A percentile compares a stretch with the other conserved stretches of the same genome.
phyloP scores from a whole-genome alignment of 2,329 filamentous ascomycete genomes.

The Fusarium brevicatenulatum region DNA sequence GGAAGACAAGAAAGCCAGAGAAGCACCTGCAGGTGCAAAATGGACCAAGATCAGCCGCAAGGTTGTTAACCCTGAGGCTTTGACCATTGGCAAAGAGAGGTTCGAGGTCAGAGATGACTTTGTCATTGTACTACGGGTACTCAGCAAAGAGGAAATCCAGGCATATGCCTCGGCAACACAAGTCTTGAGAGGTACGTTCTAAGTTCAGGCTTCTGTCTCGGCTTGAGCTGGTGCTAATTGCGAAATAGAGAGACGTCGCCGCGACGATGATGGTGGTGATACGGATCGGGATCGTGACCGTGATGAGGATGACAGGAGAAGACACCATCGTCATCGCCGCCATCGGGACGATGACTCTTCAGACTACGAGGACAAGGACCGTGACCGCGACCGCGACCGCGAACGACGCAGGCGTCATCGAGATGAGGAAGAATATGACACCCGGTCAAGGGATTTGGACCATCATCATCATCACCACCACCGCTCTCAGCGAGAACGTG shows the following conservation, averaged over 20 bases:
- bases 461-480: conserved; percentile 50
- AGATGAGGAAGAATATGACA: conserved; percentile 45
- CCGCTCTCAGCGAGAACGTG: conserved; percentile 48
- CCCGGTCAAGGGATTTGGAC: conserved; percentile 45
- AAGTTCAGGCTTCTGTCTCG: not conserved
- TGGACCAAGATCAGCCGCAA: conserved; percentile 95
- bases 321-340: conserved; percentile 38
- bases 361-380: conserved; percentile 50
- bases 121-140: conserved; percentile 89
- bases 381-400: conserved; percentile 51
- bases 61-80: conserved; percentile 87
- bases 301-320: conserved; percentile 43
- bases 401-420: conserved; percentile 47
- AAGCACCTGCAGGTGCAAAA: conserved; percentile 80
- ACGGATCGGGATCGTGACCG: conserved; percentile 46
- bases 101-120: conserved; percentile 94
- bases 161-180: conserved; percentile 84
- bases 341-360: conserved; percentile 42
- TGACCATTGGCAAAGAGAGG: conserved; percentile 87
- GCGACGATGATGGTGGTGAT: conserved; percentile 46
- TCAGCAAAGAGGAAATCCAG: conserved; percentile 91
- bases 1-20: conserved; percentile 76
- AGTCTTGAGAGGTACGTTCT: conserved; percentile 76
- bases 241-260: conserved; percentile 47
- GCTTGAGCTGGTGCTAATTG: conserved; percentile 17